phyloP scores from a whole-genome alignment of 495 filamentous ascomycete genomes.

The Hyaloscypha bicolor region DNA sequence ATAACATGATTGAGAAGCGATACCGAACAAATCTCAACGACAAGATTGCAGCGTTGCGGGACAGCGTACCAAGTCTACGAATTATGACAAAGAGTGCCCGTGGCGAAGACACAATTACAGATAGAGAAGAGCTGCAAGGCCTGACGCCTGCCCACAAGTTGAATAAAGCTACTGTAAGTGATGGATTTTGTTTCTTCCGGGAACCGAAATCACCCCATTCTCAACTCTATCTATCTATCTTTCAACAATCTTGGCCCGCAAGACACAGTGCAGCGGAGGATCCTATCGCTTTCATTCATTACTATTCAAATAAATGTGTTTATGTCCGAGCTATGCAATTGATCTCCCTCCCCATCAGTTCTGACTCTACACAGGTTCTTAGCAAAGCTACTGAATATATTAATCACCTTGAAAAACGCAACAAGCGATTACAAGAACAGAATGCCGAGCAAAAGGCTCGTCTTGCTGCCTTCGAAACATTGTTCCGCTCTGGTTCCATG shows the following conservation, averaged over 20 bases:
- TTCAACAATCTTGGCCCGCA: not conserved
- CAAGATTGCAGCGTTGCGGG: conserved; percentile 88
- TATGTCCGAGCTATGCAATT: not conserved
- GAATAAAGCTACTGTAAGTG: conserved; percentile 85
- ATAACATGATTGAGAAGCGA: conserved; percentile 97
- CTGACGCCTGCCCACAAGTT: conserved; percentile 83
- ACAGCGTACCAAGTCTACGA: conserved; percentile 85
- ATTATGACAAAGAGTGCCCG: conserved; percentile 68
- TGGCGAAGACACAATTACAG: conserved; percentile 68
- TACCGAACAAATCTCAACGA: conserved; percentile 96
- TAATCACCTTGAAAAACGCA: conserved; percentile 86
- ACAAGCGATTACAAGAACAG: conserved; percentile 78
- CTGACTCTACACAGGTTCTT: conserved; percentile 53
- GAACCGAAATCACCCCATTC: not conserved
- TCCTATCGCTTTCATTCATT: not conserved
- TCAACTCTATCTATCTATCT: not conserved
- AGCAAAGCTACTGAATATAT: conserved; percentile 97
- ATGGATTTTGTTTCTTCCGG: not conserved
- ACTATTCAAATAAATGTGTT: not conserved
- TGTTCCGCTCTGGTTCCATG: conserved; percentile 63
- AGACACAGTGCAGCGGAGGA: not conserved
- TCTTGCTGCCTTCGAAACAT: conserved; percentile 68
- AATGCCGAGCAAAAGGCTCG: conserved; percentile 73
- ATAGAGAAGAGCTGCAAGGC: conserved; percentile 78
- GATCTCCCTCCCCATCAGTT: not conserved